phyloP scores from a whole-genome alignment of 1,284 basidiomycete species.

The Calocybe gambosa region DNA sequence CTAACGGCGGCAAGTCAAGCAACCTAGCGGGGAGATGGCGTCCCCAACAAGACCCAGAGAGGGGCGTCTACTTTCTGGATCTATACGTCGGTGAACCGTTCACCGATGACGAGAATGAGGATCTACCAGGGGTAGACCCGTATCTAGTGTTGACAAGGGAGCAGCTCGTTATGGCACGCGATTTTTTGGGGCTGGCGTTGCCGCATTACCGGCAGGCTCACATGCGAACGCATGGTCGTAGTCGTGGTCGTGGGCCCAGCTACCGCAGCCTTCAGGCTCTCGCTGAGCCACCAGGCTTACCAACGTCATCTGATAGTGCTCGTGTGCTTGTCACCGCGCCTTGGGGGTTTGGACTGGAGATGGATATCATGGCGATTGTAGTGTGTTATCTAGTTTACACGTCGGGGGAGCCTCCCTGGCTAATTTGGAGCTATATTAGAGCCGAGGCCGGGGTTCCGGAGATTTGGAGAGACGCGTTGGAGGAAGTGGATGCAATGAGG shows the following conservation, averaged over 20 bases:
- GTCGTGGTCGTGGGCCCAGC: no score
- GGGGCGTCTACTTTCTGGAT: neutral
- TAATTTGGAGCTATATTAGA: slow-evolving; percentile 16
- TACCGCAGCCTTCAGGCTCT: no score
- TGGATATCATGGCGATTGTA: slow-evolving; percentile 16
- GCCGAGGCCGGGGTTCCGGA: slow-evolving; percentile 16
- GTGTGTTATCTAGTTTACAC: slow-evolving; percentile 18
- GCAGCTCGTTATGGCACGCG: slow-evolving; percentile 13
- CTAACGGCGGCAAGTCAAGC: no score
- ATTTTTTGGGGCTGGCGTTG: slow-evolving; percentile 16
- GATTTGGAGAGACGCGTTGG: slow-evolving; percentile 17
- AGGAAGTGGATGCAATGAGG: slow-evolving; percentile 10
- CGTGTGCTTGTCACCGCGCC: slow-evolving; percentile 15
- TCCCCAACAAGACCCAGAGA: neutral
- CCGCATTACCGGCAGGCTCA: slow-evolving; percentile 15
- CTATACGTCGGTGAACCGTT: neutral
- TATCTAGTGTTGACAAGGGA: slow-evolving; percentile 8
- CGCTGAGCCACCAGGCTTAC: neutral
- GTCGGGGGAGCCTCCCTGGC: slow-evolving; percentile 16
- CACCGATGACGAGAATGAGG: neutral
- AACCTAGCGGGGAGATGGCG: no score
- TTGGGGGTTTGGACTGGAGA: slow-evolving; percentile 4
- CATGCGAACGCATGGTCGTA: neutral
- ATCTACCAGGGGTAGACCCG: neutral
- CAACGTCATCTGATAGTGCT: slow-evolving; percentile 4